Evolutionary conservation across 1,139 yeast genomes (phyloP).

Genomic region (Suhomyces bolitotheri): DNA sequence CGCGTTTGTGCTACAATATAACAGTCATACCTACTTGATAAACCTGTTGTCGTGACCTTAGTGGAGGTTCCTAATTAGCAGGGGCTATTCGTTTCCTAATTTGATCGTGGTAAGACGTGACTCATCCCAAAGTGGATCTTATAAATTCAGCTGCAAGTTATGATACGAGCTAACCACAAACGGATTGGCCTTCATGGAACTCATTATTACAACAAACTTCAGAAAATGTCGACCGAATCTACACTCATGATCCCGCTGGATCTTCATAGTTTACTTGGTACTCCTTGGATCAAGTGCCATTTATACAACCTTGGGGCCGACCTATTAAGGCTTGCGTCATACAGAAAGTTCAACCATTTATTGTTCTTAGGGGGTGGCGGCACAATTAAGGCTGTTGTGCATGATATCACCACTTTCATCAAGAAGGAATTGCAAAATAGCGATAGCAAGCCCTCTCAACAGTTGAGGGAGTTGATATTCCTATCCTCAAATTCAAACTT

Average conservation of each 20-base stretch:
- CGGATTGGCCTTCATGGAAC: conserved; percentile 9
- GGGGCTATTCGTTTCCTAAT: too few species aligned
- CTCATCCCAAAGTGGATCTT: background rate
- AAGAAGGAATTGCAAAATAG: conserved; percentile 28
- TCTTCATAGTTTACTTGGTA: conserved; percentile 18
- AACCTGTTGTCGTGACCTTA: background rate
- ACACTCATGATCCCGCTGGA: conserved; percentile 15
- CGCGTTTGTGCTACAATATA: too few species aligned
- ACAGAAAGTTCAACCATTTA: conserved; percentile 35
- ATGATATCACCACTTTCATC: conserved; percentile 39
- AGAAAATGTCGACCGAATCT: conserved; percentile 3
- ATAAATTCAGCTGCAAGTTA: background rate
- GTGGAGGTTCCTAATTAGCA: background rate
- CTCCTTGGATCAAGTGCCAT: conserved; percentile 37
- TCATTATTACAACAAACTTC: conserved; percentile 8
- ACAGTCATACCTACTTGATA: too few species aligned
- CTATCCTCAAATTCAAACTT: conserved; percentile 12
- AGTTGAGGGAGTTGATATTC: conserved; percentile 26
- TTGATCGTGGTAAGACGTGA: background rate
- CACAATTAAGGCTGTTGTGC: conserved; percentile 35
- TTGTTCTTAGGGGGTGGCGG: conserved; percentile 39
- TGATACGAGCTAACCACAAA: conserved; percentile 13
- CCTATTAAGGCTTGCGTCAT: conserved; percentile 35
- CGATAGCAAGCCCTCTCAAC: conserved; percentile 20
- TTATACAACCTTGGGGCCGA: conserved; percentile 39